Conservation (phyloP, 148 eudicot species). For the Camellia lanceoleosa region DNA sequence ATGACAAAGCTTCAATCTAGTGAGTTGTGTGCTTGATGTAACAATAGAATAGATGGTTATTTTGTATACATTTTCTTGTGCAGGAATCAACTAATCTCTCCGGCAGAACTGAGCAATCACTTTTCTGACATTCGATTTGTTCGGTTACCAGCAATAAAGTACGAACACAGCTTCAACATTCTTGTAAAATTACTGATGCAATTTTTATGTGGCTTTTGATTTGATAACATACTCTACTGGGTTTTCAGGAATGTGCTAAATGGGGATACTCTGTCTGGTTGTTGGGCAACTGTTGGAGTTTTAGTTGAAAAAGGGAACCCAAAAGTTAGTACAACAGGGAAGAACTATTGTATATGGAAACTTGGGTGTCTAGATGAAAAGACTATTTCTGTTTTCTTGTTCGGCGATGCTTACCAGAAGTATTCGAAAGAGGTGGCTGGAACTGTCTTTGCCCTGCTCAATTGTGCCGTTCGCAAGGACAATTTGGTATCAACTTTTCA, state of each 20-base stretch:
- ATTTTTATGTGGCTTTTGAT: background rate
- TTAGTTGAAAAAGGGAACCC: conserved; percentile 63
- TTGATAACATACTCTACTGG: conserved; percentile 11
- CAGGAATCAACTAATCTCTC: conserved; percentile 78
- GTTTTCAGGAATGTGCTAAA: conserved; percentile 60
- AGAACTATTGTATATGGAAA: conserved; percentile 71
- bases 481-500: conserved; percentile 40
- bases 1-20: no score
- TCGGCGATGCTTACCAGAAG: conserved; percentile 84
- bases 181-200: background rate
- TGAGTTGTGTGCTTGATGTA: no score
- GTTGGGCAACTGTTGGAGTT: conserved; percentile 97
- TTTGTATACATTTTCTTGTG: background rate
- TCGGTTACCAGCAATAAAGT: conserved; percentile 81
- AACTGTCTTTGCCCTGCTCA: conserved; percentile 63
- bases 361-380: conserved; percentile 87
- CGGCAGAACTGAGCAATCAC: conserved; percentile 63
- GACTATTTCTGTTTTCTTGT: conserved; percentile 69
- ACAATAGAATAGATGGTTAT: background rate
- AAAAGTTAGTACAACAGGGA: conserved; percentile 69
- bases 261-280: conserved; percentile 84
- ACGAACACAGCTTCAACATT: conserved; percentile 15
- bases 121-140: conserved; percentile 85
- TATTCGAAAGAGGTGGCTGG: conserved; percentile 53
- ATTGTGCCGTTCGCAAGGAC: conserved; percentile 76